These are phyloP conservation scores for Rhodotorula sp. DNA, from an alignment of 1,284 basidiomycete species.

Conservation along the genomic window DNA sequence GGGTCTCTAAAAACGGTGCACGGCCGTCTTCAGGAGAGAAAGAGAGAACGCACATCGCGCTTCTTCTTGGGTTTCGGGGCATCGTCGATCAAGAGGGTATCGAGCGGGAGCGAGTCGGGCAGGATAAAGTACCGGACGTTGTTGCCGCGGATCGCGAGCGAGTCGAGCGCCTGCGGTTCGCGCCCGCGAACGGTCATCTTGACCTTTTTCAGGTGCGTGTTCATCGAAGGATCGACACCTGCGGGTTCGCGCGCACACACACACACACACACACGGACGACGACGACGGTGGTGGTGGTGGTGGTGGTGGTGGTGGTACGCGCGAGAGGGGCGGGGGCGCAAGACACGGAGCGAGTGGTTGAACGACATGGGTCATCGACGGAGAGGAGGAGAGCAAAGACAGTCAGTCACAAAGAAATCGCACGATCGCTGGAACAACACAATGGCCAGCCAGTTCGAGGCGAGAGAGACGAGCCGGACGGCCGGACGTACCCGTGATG, in stretches of 20 bases:
- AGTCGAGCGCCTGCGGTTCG: conserved; percentile 76
- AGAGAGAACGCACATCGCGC: conserved; percentile 55
- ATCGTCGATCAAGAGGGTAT: conserved; percentile 95
- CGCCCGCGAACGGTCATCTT: conserved; percentile 91
- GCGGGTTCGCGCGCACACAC: background rate
- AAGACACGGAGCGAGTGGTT: background rate
- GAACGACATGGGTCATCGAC: too few relatives aligned
- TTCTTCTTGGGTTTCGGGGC: conserved; percentile 94
- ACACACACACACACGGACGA: too few relatives aligned
- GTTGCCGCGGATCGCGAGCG: conserved; percentile 77
- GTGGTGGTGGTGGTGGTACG: background rate
- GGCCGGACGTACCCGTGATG: conserved; percentile 73
- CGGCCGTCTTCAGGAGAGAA: background rate
- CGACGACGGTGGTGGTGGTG: too few relatives aligned
- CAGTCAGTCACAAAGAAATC: background rate
- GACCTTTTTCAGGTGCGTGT: conserved; percentile 59
- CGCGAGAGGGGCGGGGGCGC: background rate
- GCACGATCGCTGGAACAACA: background rate
- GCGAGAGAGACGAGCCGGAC: background rate
- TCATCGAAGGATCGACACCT: conserved; percentile 49
- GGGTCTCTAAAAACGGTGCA: background rate
- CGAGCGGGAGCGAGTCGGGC: conserved; percentile 91
- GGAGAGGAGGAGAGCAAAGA: background rate
- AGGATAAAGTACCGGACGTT: conserved; percentile 83
- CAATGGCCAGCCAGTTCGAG: too few relatives aligned